These are phyloP conservation scores for Scytalidium sp. DNA, from an alignment of 2,329 filamentous ascomycete genomes.

Conservation along the genomic window DNA sequence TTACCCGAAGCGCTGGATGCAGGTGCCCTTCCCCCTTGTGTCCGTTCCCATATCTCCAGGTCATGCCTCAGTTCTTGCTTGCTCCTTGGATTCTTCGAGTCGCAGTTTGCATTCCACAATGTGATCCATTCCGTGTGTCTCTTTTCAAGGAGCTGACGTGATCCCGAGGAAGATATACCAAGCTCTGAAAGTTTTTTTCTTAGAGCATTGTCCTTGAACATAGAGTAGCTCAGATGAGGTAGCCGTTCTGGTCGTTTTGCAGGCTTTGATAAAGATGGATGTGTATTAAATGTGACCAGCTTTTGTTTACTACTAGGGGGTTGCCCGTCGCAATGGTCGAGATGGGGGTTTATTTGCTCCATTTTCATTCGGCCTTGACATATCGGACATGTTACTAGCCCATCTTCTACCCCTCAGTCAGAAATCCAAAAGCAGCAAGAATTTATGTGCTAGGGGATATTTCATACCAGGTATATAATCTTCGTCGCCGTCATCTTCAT, in stretches of 20 bases:
- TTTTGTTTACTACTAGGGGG: constrained; percentile 13
- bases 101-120: constrained; percentile 95
- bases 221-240: constrained; percentile 79
- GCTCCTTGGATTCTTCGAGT: constrained; percentile 69
- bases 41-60: constrained; percentile 82
- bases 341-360: constrained; percentile 72
- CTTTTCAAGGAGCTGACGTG: constrained; percentile 66
- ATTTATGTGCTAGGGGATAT: neutral
- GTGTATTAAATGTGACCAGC: neutral
- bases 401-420: constrained; percentile 31
- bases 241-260: constrained; percentile 37
- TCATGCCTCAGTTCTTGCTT: constrained; percentile 74
- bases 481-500: constrained; percentile 22
- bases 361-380: constrained; percentile 79
- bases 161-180: constrained; percentile 70
- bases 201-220: constrained; percentile 76
- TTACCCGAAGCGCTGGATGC: constrained; percentile 34
- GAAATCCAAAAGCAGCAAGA: constrained; percentile 4
- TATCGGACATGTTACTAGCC: constrained; percentile 79
- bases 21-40: constrained; percentile 63
- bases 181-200: constrained; percentile 79
- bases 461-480: constrained; percentile 24
- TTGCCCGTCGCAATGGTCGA: constrained; percentile 59
- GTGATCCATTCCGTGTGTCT: constrained; percentile 94
- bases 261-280: constrained; percentile 19